Evolutionary conservation across 768 basidiomycete species (phyloP), one percentile per base, ranked within the genome.

Genomic region (Mycena leptocephala): DNA sequence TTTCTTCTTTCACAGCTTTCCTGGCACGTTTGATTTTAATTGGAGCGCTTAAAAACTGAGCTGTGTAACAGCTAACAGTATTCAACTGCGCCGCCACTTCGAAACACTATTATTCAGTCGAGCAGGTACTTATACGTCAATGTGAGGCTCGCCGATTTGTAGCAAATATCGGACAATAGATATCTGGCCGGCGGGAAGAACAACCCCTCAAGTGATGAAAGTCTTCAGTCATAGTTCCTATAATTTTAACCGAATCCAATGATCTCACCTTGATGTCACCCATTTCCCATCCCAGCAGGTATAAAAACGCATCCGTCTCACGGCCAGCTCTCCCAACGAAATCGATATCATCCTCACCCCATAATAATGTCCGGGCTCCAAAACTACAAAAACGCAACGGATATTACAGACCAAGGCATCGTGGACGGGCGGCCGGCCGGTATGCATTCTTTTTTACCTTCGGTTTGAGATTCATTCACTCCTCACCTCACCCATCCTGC

Each of bases 321-420:
- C 16, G 22, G 43, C 11, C 28, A 33, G 20, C 22, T 30, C 30
- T 33, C 5, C 58, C 22, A 61, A 10, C 1, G 22, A 24, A 37
- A 59, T 55, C 28, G 18, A 16, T 14, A 46, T 37, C 28, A 51
- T 55, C 32, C 13, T 22, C 24, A 55, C 67, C 10, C n/a, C n/a
- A n/a, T n/a, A n/a, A n/a, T n/a, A n/a, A 69, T 69, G 67, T 69
- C 67, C 41, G 67, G 67, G 5, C 41, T 22, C 18, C 67, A 69
- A 28, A 69, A 69, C 26, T 69, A 69, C 53, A 69, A 69, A 9
- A 56, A 41, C 37, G 67, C 67, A 24, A 69, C 53, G 26, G 37
- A 69, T n/a, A 56, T 56, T 22, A 39, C 22, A 9, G 53, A 69
- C 51, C 67, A 69, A 37, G 67, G 67, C 13, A 69, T 69, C 11